Conservation (phyloP, 2,329 filamentous ascomycete species). For the Phialocephala subalpina region DNA sequence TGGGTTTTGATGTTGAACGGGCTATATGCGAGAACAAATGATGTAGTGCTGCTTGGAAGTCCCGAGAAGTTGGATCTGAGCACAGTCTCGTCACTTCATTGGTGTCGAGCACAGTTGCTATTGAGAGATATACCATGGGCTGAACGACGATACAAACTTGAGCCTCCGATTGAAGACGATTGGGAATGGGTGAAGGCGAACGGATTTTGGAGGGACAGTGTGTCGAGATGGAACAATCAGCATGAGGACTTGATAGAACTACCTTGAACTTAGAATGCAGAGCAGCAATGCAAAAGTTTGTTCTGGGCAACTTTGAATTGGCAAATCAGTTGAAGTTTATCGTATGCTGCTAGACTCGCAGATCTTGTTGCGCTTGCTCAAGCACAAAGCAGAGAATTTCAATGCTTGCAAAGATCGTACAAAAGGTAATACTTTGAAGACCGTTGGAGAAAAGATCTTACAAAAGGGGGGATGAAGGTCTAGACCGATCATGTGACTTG, state of each 20-base stretch:
- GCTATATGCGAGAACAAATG: not conserved
- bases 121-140: constrained; percentile 10
- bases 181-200: not conserved
- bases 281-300: no score
- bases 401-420: not conserved
- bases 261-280: no score
- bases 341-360: no score
- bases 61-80: not conserved
- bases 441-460: no score
- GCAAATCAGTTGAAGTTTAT: no score
- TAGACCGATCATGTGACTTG: not conserved
- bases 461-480: not conserved
- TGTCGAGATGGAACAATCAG: not conserved
- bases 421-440: not conserved
- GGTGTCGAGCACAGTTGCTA: not conserved
- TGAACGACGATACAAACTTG: not conserved
- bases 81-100: not conserved
- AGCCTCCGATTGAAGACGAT: not conserved
- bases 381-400: no score
- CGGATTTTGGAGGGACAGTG: not conserved
- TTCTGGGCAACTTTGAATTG: no score
- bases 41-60: not conserved
- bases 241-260: not conserved
- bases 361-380: no score
- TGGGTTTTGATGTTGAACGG: constrained; percentile 8